Percentiles rank a stretch among this genome's conserved stretches.
Evolutionary conservation across 495 filamentous ascomycete species (phyloP).

Genomic region (Xylaria longipes): DNA sequence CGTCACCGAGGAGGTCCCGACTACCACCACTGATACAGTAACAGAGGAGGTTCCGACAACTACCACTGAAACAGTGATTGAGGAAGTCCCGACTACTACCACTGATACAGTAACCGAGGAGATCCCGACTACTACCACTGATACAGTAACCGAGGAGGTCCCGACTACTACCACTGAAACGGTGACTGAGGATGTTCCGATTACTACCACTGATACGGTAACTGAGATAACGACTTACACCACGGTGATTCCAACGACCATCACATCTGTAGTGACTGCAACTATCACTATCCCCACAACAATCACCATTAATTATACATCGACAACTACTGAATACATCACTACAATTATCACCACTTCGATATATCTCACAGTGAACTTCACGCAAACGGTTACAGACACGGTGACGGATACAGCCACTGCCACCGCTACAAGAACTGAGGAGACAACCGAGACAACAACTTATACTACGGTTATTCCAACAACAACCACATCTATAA

Average conservation of each 20-base stretch:
- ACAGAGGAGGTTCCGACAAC: too few species aligned
- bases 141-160: slow-evolving; percentile 26
- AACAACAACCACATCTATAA: slow-evolving; percentile 33
- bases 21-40: too few species aligned
- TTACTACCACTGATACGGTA: not conserved
- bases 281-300: slow-evolving; percentile 30
- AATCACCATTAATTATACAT: slow-evolving; percentile 32
- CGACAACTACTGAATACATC: slow-evolving; percentile 34
- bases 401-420: slow-evolving; percentile 31
- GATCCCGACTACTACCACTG: slow-evolving; percentile 29
- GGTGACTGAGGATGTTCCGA: slow-evolving; percentile 26
- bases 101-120: slow-evolving; percentile 13
- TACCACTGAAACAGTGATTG: too few species aligned
- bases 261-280: slow-evolving; percentile 36
- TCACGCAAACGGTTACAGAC: slow-evolving; percentile 35
- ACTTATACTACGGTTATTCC: slow-evolving; percentile 41
- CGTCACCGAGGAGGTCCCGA: too few species aligned
- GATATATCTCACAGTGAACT: slow-evolving; percentile 32
- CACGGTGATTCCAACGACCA: slow-evolving; percentile 32
- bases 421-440: slow-evolving; percentile 22
- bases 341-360: slow-evolving; percentile 34
- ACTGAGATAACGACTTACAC: slow-evolving; percentile 20
- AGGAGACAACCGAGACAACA: slow-evolving; percentile 25
- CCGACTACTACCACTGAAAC: slow-evolving; percentile 29
- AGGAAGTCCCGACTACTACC: slow-evolving; percentile 20